Base-by-base conservation (phyloP, 306 rosid genomes). In the Glycine tomentella region DNA sequence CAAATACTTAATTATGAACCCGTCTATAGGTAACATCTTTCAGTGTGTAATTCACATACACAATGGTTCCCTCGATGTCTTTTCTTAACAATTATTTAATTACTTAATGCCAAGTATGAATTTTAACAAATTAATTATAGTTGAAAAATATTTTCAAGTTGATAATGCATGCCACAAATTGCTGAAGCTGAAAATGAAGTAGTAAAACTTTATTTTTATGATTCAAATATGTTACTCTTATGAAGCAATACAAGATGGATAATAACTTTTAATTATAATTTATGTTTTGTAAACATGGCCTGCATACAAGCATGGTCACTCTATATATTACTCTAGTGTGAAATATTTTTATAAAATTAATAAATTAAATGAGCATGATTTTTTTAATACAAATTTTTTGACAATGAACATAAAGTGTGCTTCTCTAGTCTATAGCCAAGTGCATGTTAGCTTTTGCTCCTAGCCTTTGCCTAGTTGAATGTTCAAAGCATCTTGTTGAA, bases 401-500 rank as follows among this genome's bases (percentile, higher is more conserved):
- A 16, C 63, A 25, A 58, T 58, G 64, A 20, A 58, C 34, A 1
- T 56, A 3, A 58, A 58, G 36, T 58, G 6, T 58, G 38, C 6
- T 58, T 17, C 59, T 53, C 34, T 31, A 25, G 67, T 61, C 40
- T 62, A 62, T 25, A 25, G 16, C 44, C 45, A 59, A 59, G 4
- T 59, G 65, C 44, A 62, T 62, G 16, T 33, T 31, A 11, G 9
- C 68, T 20, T 62, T 11, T 62, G 44, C 45, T 9, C 68, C 16
- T 31, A 31, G 42, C 42, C 68, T 31, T 61, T 33, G 10, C 36
- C 46, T 64, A 36, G 48, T 36, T 34, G 69, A 4, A 38, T 38
- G 42, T 38, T 38, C 42, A 38, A 63, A 48, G 62, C 72, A 48
- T 62, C 73, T 64, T 64, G 64, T 50, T 51, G 16, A 64, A 17